Evolutionary conservation across 176 grass and related monocot species (phyloP).

Genomic region (Oryza coarctata): DNA sequence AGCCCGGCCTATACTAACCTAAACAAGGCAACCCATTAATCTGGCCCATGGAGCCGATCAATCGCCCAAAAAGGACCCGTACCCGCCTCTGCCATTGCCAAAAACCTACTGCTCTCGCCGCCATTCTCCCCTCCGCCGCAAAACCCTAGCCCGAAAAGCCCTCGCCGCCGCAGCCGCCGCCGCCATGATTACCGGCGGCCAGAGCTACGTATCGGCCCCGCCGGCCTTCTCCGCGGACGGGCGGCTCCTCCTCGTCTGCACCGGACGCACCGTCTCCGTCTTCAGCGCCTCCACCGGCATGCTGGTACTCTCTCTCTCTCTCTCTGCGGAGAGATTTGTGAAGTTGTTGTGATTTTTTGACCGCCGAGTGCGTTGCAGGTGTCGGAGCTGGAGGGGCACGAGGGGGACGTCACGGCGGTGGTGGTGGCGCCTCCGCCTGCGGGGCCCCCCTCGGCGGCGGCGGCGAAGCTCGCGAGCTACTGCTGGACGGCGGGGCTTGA

Average conservation of each 20-base stretch:
- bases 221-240: conserved; percentile 83
- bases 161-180: neutral
- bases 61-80: conserved; percentile 16
- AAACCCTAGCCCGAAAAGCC: conserved; percentile 23
- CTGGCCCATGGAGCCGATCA: neutral
- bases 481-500: conserved; percentile 89
- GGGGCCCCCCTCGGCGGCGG: conserved; percentile 8
- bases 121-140: conserved; percentile 1
- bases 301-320: too few species aligned
- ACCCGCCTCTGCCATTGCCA: neutral
- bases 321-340: too few species aligned
- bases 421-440: conserved; percentile 47
- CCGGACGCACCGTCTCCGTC: conserved; percentile 73
- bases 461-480: conserved; percentile 53
- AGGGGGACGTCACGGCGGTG: conserved; percentile 68
- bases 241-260: conserved; percentile 67
- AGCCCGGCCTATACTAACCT: too few species aligned
- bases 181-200: conserved; percentile 82
- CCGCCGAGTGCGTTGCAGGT: conserved; percentile 25
- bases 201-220: conserved; percentile 75
- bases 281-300: conserved; percentile 79
- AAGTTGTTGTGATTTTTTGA: neutral
- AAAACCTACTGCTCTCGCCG: conserved; percentile 43
- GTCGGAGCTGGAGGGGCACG: conserved; percentile 87
- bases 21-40: neutral